phyloP scores from a whole-genome alignment of 805 yeast species.

The Metschnikowia drakensbergensis region DNA sequence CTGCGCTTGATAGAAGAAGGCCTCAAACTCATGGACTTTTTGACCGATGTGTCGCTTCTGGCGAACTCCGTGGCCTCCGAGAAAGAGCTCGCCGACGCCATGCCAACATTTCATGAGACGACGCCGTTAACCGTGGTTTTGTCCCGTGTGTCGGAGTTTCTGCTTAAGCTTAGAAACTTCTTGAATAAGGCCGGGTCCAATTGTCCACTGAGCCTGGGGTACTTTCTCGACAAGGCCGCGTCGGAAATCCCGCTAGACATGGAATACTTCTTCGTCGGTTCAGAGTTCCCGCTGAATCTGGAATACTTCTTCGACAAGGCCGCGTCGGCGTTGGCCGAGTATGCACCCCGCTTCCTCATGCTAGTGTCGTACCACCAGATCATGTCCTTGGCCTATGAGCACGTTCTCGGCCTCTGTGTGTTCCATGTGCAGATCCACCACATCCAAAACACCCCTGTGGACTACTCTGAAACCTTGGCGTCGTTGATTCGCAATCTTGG shows the following conservation, averaged over 20 bases:
- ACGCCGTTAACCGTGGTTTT: neutral
- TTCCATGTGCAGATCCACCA: slow-evolving; percentile 3
- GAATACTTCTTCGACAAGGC: neutral
- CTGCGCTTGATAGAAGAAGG: slow-evolving; percentile 46
- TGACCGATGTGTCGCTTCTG: slow-evolving; percentile 18
- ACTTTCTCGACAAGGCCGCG: too few species aligned
- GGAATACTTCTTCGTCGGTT: neutral
- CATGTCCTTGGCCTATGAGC: slow-evolving; percentile 50
- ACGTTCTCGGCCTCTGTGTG: slow-evolving; percentile 11
- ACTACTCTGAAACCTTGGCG: neutral
- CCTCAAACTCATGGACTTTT: slow-evolving; percentile 44
- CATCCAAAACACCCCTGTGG: neutral
- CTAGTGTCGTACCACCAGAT: slow-evolving; percentile 46
- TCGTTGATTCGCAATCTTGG: slow-evolving; percentile 34
- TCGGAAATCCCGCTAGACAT: too few species aligned
- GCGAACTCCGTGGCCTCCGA: slow-evolving; percentile 1
- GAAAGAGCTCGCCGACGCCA: slow-evolving; percentile 1
- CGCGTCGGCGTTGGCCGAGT: neutral
- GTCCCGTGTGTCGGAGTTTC: neutral
- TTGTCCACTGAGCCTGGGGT: too few species aligned
- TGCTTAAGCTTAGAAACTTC: neutral
- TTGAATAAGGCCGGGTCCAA: too few species aligned
- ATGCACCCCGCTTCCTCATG: slow-evolving; percentile 1
- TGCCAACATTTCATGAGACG: neutral
- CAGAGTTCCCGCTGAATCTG: too few species aligned